A percentile compares a stretch with the other conserved stretches of the same genome.
phyloP scores from a whole-genome alignment of 306 rosid species.

The Rosa multiflora region DNA sequence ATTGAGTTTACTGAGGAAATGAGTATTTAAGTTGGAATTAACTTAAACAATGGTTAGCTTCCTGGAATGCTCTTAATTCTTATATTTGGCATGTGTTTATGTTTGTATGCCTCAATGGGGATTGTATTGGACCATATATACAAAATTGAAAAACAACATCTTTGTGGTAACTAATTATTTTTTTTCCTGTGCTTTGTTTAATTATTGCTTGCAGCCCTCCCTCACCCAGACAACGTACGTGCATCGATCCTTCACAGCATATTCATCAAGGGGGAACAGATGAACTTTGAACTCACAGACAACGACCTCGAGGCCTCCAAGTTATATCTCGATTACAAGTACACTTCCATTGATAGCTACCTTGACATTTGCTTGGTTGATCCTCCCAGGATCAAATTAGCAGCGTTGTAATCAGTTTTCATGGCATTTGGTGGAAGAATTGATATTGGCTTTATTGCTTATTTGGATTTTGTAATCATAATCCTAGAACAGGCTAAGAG shows the following conservation, averaged over 20 bases:
- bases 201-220: conserved; percentile 15
- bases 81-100: too few species aligned
- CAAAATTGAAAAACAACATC: too few species aligned
- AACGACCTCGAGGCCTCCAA: conserved; percentile 38
- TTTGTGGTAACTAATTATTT: too few species aligned
- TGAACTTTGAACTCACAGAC: conserved; percentile 29
- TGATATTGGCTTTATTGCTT: background rate
- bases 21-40: too few species aligned
- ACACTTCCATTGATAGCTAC: conserved; percentile 37
- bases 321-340: conserved; percentile 35
- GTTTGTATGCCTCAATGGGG: too few species aligned
- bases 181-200: background rate
- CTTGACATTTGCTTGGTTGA: conserved; percentile 35
- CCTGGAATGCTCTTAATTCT: too few species aligned
- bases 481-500: background rate
- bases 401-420: conserved; percentile 1
- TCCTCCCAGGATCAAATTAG: conserved; percentile 31
- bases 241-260: conserved; percentile 35
- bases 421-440: background rate
- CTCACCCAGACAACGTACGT: conserved; percentile 29
- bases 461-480: background rate
- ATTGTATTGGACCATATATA: too few species aligned
- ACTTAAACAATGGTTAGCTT: too few species aligned
- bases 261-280: conserved; percentile 38
- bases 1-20: too few species aligned